phyloP scores from a whole-genome alignment of 2,329 filamentous ascomycete species.

The Colletotrichum neosansevieriae region DNA sequence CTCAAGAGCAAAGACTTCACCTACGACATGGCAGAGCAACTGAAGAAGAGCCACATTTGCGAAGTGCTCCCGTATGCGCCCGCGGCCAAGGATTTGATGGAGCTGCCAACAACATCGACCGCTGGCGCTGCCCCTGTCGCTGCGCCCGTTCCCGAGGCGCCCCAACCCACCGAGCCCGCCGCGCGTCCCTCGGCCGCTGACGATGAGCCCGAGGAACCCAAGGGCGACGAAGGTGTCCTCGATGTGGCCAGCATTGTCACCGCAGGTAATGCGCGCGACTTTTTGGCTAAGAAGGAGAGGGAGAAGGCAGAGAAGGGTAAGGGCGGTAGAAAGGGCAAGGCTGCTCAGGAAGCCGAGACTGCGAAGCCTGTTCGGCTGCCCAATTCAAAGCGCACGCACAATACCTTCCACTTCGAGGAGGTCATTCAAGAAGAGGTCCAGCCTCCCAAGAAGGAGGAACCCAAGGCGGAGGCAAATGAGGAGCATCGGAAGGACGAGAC shows the following conservation, averaged over 20 bases:
- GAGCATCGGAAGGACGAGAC: conserved; percentile 31
- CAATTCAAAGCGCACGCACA: conserved; percentile 78
- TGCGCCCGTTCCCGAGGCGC: conserved; percentile 50
- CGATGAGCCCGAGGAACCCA: conserved; percentile 54
- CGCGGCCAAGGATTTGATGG: conserved; percentile 59
- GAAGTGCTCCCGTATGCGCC: conserved; percentile 72
- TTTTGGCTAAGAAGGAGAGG: conserved; percentile 84
- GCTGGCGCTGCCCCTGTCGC: conserved; percentile 41
- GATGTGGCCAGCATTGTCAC: conserved; percentile 89
- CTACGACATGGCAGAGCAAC: conserved; percentile 76
- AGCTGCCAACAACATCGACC: conserved; percentile 55
- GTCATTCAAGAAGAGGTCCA: conserved; percentile 66
- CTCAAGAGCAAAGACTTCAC: conserved; percentile 71
- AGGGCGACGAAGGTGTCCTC: conserved; percentile 73
- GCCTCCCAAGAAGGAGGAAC: conserved; percentile 47
- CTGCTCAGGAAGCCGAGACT: conserved; percentile 67
- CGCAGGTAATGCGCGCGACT: conserved; percentile 84
- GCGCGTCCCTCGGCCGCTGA: conserved; percentile 41
- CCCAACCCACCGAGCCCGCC: conserved; percentile 50
- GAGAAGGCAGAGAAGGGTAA: conserved; percentile 77
- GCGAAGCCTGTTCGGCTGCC: conserved; percentile 72
- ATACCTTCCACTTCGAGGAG: conserved; percentile 81
- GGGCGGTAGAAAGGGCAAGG: conserved; percentile 63
- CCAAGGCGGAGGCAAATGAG: conserved; percentile 41
- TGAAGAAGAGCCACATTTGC: conserved; percentile 75